Evolutionary conservation across 1,284 basidiomycete species (phyloP), one percentile per base, ranked within the genome.

Genomic region (Bjerkandera adusta): DNA sequence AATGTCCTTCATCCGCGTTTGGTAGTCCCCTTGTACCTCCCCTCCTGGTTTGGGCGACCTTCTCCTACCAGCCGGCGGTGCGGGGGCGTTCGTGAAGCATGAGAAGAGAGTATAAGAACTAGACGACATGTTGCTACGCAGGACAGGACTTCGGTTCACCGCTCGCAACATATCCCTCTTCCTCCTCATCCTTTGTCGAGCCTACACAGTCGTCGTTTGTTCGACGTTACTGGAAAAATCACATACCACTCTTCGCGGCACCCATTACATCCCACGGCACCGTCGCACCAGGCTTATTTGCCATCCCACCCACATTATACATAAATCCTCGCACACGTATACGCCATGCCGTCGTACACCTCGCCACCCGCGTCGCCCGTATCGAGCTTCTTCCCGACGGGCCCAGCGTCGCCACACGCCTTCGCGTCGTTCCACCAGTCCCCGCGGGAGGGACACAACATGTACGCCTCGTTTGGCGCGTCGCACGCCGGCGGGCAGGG

Each of bases 371-470:
- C 62, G 16, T 63, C 68, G 30, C 60, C 61, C 33, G 38, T 59
- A 7, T 32, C 51, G 20, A 56, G 61, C 49, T 67, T 69, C 63
- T 70, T 70, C 65, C 66, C 68, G 15, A 60, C 54, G 6, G 63
- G 59, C 4, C 67, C 68, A 40, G 54, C 65, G 30, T 60, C 64
- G 8, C 66, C 69, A 18, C 80, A 85, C 56, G 80, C 83, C 12
- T 86, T 88, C 67, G 62, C 73, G 24, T 60, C 72, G 36, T 75
- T 87, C 57, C 76, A 83, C 61, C 77, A 80, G 64, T 77, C 80
- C 51, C 85, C 85, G 43, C 79, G 85, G 49, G 80, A 83, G 57
- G 61, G 70, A 15, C 80, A 86, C 59, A 64, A 68, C 51, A 83
- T 85, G 78, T 86, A 80, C 65, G 73, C 83, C 32, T 69, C 78